A percentile compares a stretch with the other conserved stretches of the same genome.
phyloP scores from a whole-genome alignment of 2,329 filamentous ascomycete species.

The Colletotrichum sp. region DNA sequence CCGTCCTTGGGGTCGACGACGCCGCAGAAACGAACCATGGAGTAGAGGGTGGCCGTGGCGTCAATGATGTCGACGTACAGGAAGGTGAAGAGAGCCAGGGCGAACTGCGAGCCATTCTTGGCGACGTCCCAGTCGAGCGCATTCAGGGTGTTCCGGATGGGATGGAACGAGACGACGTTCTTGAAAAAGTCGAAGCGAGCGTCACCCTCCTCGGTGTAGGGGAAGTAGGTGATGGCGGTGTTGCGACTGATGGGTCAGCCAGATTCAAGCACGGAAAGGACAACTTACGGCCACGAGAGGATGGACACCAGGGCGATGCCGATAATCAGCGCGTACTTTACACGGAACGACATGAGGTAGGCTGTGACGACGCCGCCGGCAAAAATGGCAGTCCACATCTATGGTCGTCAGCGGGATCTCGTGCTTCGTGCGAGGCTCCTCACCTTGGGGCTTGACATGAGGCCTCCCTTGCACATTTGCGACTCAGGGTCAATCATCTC shows the following conservation, averaged over 20 bases:
- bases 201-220: slow-evolving; percentile 67
- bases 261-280: not conserved
- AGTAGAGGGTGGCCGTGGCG: slow-evolving; percentile 77
- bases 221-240: slow-evolving; percentile 76
- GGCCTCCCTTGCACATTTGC: slow-evolving; percentile 59
- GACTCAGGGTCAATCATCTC: slow-evolving; percentile 52
- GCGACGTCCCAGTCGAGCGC: slow-evolving; percentile 70
- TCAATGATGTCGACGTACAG: slow-evolving; percentile 83
- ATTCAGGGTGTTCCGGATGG: slow-evolving; percentile 66
- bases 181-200: slow-evolving; percentile 74
- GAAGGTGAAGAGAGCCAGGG: slow-evolving; percentile 75
- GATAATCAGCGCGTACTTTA: slow-evolving; percentile 77
- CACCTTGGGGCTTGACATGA: slow-evolving; percentile 79
- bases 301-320: slow-evolving; percentile 75
- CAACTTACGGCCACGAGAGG: slow-evolving; percentile 72
- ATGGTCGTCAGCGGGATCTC: not conserved
- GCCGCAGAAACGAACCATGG: slow-evolving; percentile 79
- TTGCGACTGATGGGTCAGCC: slow-evolving; percentile 51
- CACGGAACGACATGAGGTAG: slow-evolving; percentile 78
- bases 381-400: slow-evolving; percentile 87
- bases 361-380: slow-evolving; percentile 80
- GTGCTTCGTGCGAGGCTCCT: slow-evolving; percentile 20
- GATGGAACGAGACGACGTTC: slow-evolving; percentile 73
- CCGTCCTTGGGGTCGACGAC: slow-evolving; percentile 67
- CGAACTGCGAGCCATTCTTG: slow-evolving; percentile 64